Evolutionary conservation across 345 rosid genomes (phyloP).

Genomic region (Hypericum androsaemum): DNA sequence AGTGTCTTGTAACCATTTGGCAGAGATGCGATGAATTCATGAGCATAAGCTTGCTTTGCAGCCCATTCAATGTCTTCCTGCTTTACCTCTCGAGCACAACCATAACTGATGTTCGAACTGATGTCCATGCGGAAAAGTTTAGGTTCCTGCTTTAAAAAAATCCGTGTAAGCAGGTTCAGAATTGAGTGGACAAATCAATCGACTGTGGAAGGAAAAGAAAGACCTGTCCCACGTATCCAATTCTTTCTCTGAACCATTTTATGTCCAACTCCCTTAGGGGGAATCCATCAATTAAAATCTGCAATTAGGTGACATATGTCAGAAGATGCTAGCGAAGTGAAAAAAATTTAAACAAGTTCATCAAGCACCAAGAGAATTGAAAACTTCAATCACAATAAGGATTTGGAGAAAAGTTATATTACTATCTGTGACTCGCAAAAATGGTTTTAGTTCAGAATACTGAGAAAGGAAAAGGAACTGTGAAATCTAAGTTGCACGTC

Average conservation of each 20-base stretch:
- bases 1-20: conserved; percentile 79
- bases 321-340: neutral
- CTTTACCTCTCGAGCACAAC: conserved; percentile 49
- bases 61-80: conserved; percentile 85
- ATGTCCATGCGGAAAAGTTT: conserved; percentile 87
- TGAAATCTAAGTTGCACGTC: no score
- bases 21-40: conserved; percentile 74
- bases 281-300: conserved; percentile 83
- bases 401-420: no score
- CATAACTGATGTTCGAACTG: conserved; percentile 78
- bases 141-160: conserved; percentile 52
- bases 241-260: conserved; percentile 78
- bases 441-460: no score
- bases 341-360: no score
- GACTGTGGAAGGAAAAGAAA: conserved; percentile 2
- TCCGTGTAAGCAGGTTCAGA: conserved; percentile 9
- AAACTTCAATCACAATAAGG: no score
- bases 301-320: conserved; percentile 10
- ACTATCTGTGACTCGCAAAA: no score
- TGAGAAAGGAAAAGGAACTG: no score
- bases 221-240: conserved; percentile 95
- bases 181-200: neutral
- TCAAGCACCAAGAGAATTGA: no score
- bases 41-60: conserved; percentile 87
- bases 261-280: conserved; percentile 68